Evolutionary conservation across 1,284 basidiomycete genomes (phyloP), one percentile per base, ranked within the genome.

Genomic region (Fistulina hepatica): DNA sequence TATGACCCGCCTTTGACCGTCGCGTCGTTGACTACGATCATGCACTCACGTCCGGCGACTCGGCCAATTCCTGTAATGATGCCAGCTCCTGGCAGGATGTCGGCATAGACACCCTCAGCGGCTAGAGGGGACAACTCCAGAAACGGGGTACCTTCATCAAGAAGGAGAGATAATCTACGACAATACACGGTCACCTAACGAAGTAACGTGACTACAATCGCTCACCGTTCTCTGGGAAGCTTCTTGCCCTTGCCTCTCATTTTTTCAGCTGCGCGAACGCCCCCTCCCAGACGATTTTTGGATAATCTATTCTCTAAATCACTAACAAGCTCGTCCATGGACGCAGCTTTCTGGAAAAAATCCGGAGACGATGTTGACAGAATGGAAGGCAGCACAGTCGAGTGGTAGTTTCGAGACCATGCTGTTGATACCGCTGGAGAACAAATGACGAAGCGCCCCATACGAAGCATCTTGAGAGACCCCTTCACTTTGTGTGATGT

Each of bases 1-100:
- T 94, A 94, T 1, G 84, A 85, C 2, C 91, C 91, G 21, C 91
- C 90, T 55, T 93, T 93, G 27, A 93, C 90, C 2, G 88, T 93
- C 20, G 91, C 84, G 54, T 97, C 92, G 58, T 97, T 97, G 26
- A 90, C 84, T 9, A 95, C 79, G 7, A 97, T 61, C 55, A 95
- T 79, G 54, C 89, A 93, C 55, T 92, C 85, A 41, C 75, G 67
- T 3, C 86, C 90, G 13, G 81, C 73, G 34, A 95, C 80, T 39
- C 79, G 64, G 5, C 75, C 75, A 47, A 97, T 84, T 21, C 92
- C 92, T 5, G 91, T 91, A 47, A 97, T 85, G 42, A 97, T 73
- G 12, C 92, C 92, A 2, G 88, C 93, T 1, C 82, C 86, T 9
- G 92, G 91, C 24, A 97, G 76, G 30, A 68, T 63, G 48, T 92